Base-by-base conservation (phyloP, 768 basidiomycete genomes). In the Lactarius hatsudake region DNA sequence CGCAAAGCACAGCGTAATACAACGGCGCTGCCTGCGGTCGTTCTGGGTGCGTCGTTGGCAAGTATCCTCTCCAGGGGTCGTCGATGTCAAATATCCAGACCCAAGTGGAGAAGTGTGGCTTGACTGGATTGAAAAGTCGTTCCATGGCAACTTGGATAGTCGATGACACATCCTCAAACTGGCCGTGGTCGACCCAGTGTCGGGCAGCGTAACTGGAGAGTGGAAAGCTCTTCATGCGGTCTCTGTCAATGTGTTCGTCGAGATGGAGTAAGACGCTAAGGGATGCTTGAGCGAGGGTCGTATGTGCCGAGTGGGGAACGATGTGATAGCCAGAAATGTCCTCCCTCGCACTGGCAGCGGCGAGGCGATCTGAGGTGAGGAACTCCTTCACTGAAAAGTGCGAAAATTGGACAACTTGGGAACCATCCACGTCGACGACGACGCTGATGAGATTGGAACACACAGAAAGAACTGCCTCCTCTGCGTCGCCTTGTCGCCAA, bases 311-410 rank as follows among this genome's bases (percentile, higher is more conserved):
- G 6, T 17, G 40, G 30, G 42, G n/a, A 3, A 34, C 42, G 42
- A 66, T 40, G 13, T 57, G 42, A 34, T 36, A 61, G 10, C 54
- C 54, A 8, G 65, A 66, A 20, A 66, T 10, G 13, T n/a, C 13
- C 10, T 4, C 26, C 12, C 7, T 18, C 15, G 28, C n/a, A n/a
- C n/a, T n/a, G n/a, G n/a, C 13, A 3, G 5, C 2, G 53, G 54
- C 18, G 12, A 61, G 65, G 10, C 60, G 54, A 3, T 8, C 5
- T 0, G 65, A 66, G 5, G 42, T 61, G 23, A 66, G 18, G 42
- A 56, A 66, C 9, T 66, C 65, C 38, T 53, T 66, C 2, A 66
- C 65, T 0, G 65, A 62, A 36, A 66, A 58, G 32, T 66, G 65
- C 5, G 65, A 12, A 26, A 66, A 66, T n/a, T 66, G 61, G 17